A percentile compares a stretch with the other conserved stretches of the same genome.
Conservation (phyloP, 352 stramenopile species). For the Globisporangium cederbergense region DNA sequence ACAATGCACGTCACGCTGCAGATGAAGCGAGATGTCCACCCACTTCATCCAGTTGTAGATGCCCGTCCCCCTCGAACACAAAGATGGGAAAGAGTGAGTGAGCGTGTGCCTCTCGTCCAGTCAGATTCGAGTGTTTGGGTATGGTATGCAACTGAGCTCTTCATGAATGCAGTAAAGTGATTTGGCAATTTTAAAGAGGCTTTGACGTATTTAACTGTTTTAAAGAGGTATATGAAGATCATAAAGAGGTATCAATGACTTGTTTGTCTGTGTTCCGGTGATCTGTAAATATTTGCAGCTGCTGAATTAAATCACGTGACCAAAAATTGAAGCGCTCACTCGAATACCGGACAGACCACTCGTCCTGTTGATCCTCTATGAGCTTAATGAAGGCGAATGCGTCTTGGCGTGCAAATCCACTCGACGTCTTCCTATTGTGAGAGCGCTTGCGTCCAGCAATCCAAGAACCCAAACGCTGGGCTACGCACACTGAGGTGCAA, state of each 20-base stretch:
- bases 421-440: no score
- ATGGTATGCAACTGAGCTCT: background rate
- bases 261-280: background rate
- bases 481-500: no score
- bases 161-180: background rate
- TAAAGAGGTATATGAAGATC: background rate
- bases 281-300: background rate
- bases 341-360: no score
- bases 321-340: no score
- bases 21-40: background rate
- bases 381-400: no score
- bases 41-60: background rate
- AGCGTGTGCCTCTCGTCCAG: constrained; percentile 9
- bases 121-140: background rate
- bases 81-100: background rate
- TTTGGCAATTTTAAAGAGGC: background rate
- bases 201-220: background rate
- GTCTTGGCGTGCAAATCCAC: no score
- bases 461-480: no score
- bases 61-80: background rate
- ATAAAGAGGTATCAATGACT: background rate
- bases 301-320: background rate
- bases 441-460: no score
- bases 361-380: no score
- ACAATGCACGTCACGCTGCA: background rate